phyloP scores from a whole-genome alignment of 345 rosid species.

The Lagerstroemia speciosa region DNA sequence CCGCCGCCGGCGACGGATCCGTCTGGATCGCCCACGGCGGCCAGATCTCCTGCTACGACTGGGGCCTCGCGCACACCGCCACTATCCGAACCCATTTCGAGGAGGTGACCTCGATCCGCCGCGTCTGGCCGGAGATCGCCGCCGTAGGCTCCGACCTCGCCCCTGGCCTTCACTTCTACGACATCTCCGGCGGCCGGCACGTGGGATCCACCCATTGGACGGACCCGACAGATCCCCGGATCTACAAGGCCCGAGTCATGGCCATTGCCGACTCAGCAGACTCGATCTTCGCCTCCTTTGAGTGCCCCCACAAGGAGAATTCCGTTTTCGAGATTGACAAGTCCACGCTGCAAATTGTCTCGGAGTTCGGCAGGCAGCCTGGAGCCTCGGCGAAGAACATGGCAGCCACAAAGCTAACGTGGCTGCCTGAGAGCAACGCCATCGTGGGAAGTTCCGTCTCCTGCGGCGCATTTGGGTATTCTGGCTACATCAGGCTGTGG shows the following conservation, averaged over 20 bases:
- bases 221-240: conserved; percentile 73
- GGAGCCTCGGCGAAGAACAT: conserved; percentile 56
- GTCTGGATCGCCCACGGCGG: conserved; percentile 92
- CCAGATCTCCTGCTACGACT: conserved; percentile 72
- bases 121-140: conserved; percentile 54
- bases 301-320: conserved; percentile 77
- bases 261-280: conserved; percentile 49
- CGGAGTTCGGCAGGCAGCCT: conserved; percentile 54
- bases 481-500: conserved; percentile 83
- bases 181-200: conserved; percentile 48
- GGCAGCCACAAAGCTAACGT: conserved; percentile 59
- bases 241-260: conserved; percentile 59
- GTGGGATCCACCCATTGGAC: conserved; percentile 67
- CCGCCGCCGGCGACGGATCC: conserved; percentile 58
- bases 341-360: conserved; percentile 56
- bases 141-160: conserved; percentile 57
- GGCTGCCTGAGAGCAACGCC: conserved; percentile 44
- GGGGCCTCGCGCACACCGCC: conserved; percentile 47
- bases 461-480: conserved; percentile 70
- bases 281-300: conserved; percentile 60
- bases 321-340: conserved; percentile 59
- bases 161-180: conserved; percentile 80
- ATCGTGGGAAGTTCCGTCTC: conserved; percentile 48
- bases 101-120: conserved; percentile 52
- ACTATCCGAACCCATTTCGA: conserved; percentile 77